Evolutionary conservation across 1,284 basidiomycete genomes (phyloP).

Genomic region (Rhodotorula sp.): DNA sequence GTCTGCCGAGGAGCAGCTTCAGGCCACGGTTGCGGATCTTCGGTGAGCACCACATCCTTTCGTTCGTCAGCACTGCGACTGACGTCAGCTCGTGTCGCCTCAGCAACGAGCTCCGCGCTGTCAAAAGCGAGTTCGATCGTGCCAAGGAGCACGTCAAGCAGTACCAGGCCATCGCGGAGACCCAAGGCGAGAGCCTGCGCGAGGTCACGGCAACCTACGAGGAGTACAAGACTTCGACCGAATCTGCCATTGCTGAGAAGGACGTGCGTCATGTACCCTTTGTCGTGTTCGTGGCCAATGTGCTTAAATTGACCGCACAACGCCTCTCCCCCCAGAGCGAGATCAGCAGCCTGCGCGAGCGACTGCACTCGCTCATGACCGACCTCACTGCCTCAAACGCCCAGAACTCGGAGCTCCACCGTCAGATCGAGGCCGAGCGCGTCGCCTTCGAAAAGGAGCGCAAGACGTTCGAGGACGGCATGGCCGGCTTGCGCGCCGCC

Average conservation of each 20-base stretch:
- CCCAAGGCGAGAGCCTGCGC: constrained; percentile 71
- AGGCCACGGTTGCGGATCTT: constrained; percentile 78
- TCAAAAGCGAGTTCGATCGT: constrained; percentile 68
- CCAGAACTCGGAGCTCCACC: constrained; percentile 62
- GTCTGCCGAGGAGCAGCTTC: constrained; percentile 71
- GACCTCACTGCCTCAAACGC: constrained; percentile 59
- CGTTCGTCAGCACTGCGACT: neutral
- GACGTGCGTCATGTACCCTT: constrained; percentile 55
- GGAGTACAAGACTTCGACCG: constrained; percentile 68
- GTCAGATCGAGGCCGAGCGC: constrained; percentile 59
- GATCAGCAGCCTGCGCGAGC: constrained; percentile 62
- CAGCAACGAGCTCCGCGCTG: constrained; percentile 70
- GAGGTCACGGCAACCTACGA: constrained; percentile 70
- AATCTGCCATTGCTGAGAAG: constrained; percentile 62
- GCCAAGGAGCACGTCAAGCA: constrained; percentile 72
- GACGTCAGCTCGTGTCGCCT: constrained; percentile 4
- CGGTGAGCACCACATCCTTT: constrained; percentile 55
- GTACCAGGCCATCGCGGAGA: constrained; percentile 77
- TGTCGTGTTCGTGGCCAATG: neutral
- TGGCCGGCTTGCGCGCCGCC: constrained; percentile 58
- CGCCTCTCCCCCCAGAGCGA: constrained; percentile 58
- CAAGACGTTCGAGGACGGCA: constrained; percentile 58
- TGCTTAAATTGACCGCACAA: neutral
- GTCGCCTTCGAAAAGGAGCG: constrained; percentile 71
- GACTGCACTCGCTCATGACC: constrained; percentile 58